A percentile compares a stretch with the other conserved stretches of the same genome.
phyloP scores from a whole-genome alignment of 495 filamentous ascomycete genomes.

The Emericellopsis terricola region DNA sequence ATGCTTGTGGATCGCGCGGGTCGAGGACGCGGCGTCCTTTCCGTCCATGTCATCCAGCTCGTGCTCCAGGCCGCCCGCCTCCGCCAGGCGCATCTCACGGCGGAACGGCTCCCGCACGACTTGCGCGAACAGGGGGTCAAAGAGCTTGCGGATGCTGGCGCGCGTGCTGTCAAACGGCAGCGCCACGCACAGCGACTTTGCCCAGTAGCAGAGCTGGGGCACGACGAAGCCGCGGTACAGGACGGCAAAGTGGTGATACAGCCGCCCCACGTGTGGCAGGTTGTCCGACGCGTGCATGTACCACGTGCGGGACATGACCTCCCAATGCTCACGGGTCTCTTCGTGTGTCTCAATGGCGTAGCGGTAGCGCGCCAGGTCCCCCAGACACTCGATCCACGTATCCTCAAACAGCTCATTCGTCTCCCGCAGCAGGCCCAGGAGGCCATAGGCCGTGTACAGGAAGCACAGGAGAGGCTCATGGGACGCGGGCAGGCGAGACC shows the following conservation, averaged over 20 bases:
- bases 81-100: too few species aligned
- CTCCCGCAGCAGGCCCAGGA: conserved; percentile 63
- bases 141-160: conserved; percentile 53
- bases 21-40: too few species aligned
- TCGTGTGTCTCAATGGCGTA: conserved; percentile 66
- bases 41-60: too few species aligned
- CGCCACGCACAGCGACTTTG: conserved; percentile 27
- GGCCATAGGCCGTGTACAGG: conserved; percentile 65
- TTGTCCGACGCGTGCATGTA: conserved; percentile 63
- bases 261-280: conserved; percentile 47
- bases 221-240: conserved; percentile 55
- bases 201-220: conserved; percentile 61
- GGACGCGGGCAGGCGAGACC: conserved; percentile 48
- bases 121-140: conserved; percentile 44
- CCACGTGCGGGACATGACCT: conserved; percentile 58
- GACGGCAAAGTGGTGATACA: conserved; percentile 77
- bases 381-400: conserved; percentile 84
- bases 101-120: too few species aligned
- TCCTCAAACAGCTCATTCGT: conserved; percentile 60
- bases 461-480: conserved; percentile 68
- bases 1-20: too few species aligned
- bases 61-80: too few species aligned
- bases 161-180: conserved; percentile 42
- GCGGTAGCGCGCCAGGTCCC: conserved; percentile 44
- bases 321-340: conserved; percentile 62